phyloP scores from a whole-genome alignment of 768 basidiomycete genomes.

The Asterophora lycoperdoides region DNA sequence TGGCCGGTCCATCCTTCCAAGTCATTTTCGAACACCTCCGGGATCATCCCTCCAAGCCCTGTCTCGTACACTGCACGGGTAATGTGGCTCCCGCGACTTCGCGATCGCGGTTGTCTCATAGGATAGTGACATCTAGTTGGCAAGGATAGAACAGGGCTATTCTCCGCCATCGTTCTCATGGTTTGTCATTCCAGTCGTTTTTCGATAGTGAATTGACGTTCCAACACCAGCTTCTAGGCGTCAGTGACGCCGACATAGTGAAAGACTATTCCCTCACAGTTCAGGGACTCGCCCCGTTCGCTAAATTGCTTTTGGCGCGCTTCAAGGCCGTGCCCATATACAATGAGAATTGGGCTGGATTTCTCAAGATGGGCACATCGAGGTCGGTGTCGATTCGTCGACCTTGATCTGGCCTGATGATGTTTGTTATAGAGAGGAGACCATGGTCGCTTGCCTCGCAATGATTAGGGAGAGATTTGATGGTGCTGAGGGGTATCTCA shows the following conservation, averaged over 20 bases:
- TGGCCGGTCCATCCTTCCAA: too few relatives aligned
- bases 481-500: too few relatives aligned
- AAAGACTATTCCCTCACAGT: conserved; percentile 39
- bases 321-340: conserved; percentile 27
- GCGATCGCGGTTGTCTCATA: too few relatives aligned
- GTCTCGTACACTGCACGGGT: too few relatives aligned
- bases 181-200: conserved; percentile 14
- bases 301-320: conserved; percentile 27
- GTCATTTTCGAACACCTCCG: too few relatives aligned
- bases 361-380: conserved; percentile 30
- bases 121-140: conserved; percentile 18
- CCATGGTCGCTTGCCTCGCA: too few relatives aligned
- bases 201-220: background rate
- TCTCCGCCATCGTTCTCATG: conserved; percentile 30
- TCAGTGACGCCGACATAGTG: conserved; percentile 34
- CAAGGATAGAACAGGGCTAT: conserved; percentile 42
- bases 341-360: conserved; percentile 32
- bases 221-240: conserved; percentile 32
- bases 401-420: too few relatives aligned
- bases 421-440: too few relatives aligned
- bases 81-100: too few relatives aligned
- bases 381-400: conserved; percentile 21
- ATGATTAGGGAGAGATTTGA: too few relatives aligned
- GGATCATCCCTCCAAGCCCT: too few relatives aligned
- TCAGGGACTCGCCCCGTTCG: conserved; percentile 31